These are phyloP conservation scores for Pichiaceae sp. DNA, from an alignment of 1,139 yeast species.

Conservation along the genomic window DNA sequence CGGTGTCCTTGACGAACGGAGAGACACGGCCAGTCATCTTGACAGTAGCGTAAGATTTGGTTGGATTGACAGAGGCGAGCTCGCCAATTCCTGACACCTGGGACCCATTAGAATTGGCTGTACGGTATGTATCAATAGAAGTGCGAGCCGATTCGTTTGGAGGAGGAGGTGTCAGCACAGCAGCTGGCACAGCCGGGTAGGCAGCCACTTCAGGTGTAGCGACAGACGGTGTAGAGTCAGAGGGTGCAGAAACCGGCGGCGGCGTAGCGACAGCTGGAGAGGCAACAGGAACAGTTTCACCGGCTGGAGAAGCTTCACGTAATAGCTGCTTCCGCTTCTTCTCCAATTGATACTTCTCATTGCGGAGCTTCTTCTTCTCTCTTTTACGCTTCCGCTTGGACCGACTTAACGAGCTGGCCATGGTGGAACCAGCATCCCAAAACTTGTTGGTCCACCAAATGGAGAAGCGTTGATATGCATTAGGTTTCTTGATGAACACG, in stretches of 20 bases:
- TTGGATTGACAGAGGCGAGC: conserved; percentile 1
- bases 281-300: not conserved
- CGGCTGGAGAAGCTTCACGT: not conserved
- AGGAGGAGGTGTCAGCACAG: not conserved
- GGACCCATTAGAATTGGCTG: not conserved
- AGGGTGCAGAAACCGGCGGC: not conserved
- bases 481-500: conserved; percentile 14
- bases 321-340: not conserved
- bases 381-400: not conserved
- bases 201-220: not conserved
- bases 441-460: not conserved
- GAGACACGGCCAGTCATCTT: conserved; percentile 6
- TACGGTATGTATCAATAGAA: not conserved
- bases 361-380: not conserved
- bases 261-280: not conserved
- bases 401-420: not conserved
- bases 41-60: conserved; percentile 8
- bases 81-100: conserved; percentile 1
- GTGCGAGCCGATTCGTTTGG: not conserved
- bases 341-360: not conserved
- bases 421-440: not conserved
- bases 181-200: no score
- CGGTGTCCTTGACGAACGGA: conserved; percentile 7
- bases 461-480: not conserved
- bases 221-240: not conserved